phyloP scores from a whole-genome alignment of 2,329 filamentous ascomycete genomes.

The Atkinsonella texensis region DNA sequence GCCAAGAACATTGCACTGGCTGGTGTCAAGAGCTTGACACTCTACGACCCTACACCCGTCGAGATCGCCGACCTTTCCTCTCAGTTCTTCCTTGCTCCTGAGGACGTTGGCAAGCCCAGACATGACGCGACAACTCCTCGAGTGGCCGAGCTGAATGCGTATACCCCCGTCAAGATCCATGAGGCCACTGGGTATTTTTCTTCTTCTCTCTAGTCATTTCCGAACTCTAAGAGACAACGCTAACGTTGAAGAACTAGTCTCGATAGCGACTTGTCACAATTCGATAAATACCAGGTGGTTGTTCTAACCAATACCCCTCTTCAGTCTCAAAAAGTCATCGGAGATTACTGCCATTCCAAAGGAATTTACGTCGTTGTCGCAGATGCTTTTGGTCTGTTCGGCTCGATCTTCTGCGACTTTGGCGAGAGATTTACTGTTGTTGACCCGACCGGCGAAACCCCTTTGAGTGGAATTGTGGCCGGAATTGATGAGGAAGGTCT shows the following conservation, averaged over 20 bases:
- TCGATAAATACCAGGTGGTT: constrained; percentile 86
- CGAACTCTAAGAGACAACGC: background rate
- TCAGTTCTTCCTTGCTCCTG: constrained; percentile 86
- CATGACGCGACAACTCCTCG: constrained; percentile 78
- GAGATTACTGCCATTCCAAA: constrained; percentile 89
- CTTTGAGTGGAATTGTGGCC: constrained; percentile 77
- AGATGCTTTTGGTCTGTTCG: constrained; percentile 89
- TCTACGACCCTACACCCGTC: constrained; percentile 80
- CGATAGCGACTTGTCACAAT: constrained; percentile 62
- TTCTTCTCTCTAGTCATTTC: constrained; percentile 3
- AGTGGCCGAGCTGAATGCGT: constrained; percentile 90
- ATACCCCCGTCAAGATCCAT: constrained; percentile 80
- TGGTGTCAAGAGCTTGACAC: constrained; percentile 91
- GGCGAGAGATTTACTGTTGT: constrained; percentile 85
- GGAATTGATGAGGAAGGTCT: constrained; percentile 80
- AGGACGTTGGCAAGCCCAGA: constrained; percentile 85
- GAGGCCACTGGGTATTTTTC: constrained; percentile 37
- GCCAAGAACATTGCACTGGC: constrained; percentile 98
- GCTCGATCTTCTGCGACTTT: constrained; percentile 94
- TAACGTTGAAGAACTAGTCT: constrained; percentile 37
- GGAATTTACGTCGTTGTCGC: constrained; percentile 81
- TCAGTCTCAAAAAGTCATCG: constrained; percentile 68
- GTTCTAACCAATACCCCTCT: constrained; percentile 79
- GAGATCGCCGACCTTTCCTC: constrained; percentile 83
- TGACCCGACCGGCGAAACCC: constrained; percentile 83